Evolutionary conservation across 768 basidiomycete species (phyloP).

Genomic region (Suillus subalutaceus): DNA sequence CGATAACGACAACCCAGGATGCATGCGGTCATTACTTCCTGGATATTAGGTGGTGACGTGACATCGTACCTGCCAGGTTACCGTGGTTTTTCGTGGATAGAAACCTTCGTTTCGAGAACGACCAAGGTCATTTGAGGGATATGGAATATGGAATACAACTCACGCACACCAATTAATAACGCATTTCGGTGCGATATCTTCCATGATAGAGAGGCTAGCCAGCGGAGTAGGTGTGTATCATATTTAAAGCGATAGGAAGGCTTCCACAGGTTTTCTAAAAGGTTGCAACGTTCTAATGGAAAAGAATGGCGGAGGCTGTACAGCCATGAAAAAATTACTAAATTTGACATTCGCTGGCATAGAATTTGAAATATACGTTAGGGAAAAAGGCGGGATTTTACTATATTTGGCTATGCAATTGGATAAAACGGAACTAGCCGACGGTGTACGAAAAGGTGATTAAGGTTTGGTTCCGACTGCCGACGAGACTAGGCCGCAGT

Average conservation of each 20-base stretch:
- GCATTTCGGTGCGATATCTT: background rate
- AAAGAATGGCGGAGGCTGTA: background rate
- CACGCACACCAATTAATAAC: background rate
- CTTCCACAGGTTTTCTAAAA: background rate
- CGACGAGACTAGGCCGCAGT: background rate
- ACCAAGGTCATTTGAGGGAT: background rate
- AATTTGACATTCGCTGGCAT: background rate
- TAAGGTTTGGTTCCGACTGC: background rate
- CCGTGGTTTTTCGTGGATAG: background rate
- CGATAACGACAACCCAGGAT: background rate
- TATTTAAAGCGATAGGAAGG: background rate
- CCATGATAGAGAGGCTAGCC: background rate
- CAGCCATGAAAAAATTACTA: background rate
- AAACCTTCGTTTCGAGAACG: background rate
- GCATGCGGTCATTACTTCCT: background rate
- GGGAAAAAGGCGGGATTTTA: background rate
- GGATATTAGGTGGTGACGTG: background rate
- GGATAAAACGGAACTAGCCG: background rate
- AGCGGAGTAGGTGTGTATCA: background rate
- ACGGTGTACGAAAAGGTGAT: background rate
- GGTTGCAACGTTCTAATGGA: background rate
- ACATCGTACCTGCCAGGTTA: slow-evolving; percentile 4
- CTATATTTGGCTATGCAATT: background rate
- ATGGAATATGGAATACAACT: background rate
- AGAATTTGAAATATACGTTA: background rate